Conservation (phyloP, 345 rosid species). For the Ceriops decandra region DNA sequence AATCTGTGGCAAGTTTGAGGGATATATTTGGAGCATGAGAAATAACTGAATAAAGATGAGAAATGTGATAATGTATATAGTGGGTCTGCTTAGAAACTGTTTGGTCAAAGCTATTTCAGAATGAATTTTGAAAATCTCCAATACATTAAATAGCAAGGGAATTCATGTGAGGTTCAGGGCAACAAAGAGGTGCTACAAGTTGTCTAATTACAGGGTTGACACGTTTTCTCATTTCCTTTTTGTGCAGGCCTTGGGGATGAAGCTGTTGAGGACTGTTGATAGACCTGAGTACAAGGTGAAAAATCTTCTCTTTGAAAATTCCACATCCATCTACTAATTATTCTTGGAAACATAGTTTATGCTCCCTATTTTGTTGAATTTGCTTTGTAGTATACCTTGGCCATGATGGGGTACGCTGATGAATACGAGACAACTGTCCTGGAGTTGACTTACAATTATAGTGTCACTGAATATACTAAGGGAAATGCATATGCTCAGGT, state of each 20-base stretch:
- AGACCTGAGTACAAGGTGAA: constrained; percentile 76
- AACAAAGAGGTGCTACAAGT: neutral
- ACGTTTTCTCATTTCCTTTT: constrained; percentile 1
- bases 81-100: too few species aligned
- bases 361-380: constrained; percentile 4
- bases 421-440: constrained; percentile 74
- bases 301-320: neutral
- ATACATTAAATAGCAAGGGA: too few species aligned
- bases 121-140: too few species aligned
- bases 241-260: constrained; percentile 87
- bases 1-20: too few species aligned
- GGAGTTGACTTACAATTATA: constrained; percentile 82
- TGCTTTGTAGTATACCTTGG: constrained; percentile 59
- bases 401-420: constrained; percentile 87
- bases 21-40: too few species aligned
- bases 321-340: neutral
- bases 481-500: constrained; percentile 96
- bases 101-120: too few species aligned
- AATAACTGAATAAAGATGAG: too few species aligned
- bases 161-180: too few species aligned
- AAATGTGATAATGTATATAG: too few species aligned
- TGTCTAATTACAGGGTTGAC: neutral
- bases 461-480: constrained; percentile 84
- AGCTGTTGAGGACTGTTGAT: constrained; percentile 58
- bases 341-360: constrained; percentile 4